Evolutionary conservation across 495 filamentous ascomycete species (phyloP), one percentile per base, ranked within the genome.

Genomic region (Penicillium dipodomyicola): DNA sequence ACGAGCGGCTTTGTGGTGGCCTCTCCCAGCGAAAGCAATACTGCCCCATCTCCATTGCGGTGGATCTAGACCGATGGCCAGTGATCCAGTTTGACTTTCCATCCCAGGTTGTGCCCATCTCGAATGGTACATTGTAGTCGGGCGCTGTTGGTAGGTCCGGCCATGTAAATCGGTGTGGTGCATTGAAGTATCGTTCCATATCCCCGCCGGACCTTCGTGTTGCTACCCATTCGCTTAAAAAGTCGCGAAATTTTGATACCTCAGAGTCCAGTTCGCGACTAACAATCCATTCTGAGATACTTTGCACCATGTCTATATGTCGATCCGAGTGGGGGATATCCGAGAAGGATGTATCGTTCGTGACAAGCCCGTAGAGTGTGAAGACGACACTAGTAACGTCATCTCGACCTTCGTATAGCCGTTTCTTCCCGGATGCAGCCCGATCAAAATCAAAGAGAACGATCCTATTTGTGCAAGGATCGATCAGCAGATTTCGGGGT

Each of bases 391-490:
- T 61, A 61, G 62, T 67, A 30, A 73, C 65, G 33, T 76, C 76
- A 58, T 78, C 62, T 33, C 68, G 62, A 50, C 58, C 65, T 9
- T 70, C 52, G 9, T 33, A 6, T 15, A 64, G 57, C 32, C 45
- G 29, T 39, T 63, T 59, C n/a, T 65, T 56, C 45, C 63, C 63
- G 15, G 30, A 48, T 57, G 61, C 60, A 25, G 68, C 67, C 12
- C 42, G 61, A 62, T 71, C 57, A 45, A 79, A 79, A 61, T 79
- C 72, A 47, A 75, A 73, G 22, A 77, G 61, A 60, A 70, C n/a
- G 19, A 77, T 59, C 6, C 64, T 62, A 6, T 74, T 41, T 35
- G 69, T 74, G 2, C 54, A 52, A 52, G 52, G 49, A 57, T 65
- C 59, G 49, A 77, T 57, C 17, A 78, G 60, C 6, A 77, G 64